phyloP scores from a whole-genome alignment of 805 yeast species.

The Yarrowia sp. region DNA sequence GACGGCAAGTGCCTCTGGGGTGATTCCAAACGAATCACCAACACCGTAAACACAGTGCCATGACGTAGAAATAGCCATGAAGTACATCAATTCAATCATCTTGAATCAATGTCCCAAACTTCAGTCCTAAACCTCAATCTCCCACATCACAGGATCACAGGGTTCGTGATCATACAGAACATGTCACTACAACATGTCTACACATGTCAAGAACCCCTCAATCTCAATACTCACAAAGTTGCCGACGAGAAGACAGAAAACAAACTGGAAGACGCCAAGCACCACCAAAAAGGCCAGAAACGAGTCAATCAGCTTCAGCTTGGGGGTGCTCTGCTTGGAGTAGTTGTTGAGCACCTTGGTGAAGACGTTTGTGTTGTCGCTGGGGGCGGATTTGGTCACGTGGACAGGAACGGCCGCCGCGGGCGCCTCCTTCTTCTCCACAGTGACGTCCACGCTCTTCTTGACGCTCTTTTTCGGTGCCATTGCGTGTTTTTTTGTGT shows the following conservation, averaged over 20 bases:
- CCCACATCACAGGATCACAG: no score
- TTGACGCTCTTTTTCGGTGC: constrained; percentile 30
- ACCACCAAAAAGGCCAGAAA: constrained; percentile 77
- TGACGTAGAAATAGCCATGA: no score
- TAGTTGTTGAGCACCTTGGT: constrained; percentile 44
- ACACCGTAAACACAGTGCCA: no score
- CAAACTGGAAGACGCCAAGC: constrained; percentile 79
- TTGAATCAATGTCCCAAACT: no score
- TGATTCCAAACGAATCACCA: no score
- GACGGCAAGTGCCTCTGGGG: no score
- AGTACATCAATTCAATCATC: no score
- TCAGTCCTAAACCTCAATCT: no score
- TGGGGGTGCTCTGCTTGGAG: constrained; percentile 45
- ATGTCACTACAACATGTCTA: no score
- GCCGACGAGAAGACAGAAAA: constrained; percentile 77
- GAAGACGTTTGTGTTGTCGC: constrained; percentile 33
- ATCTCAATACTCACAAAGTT: constrained; percentile 58
- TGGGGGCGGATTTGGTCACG: constrained; percentile 1
- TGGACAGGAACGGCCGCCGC: background rate
- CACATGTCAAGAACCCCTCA: no score
- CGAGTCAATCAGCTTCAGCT: constrained; percentile 68
- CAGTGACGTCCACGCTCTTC: constrained; percentile 9
- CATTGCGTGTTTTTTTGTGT: background rate
- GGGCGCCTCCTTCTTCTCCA: background rate
- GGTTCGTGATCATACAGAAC: no score